phyloP scores from a whole-genome alignment of 2,329 filamentous ascomycete genomes.

The Phaeosphaeriaceae sp. region DNA sequence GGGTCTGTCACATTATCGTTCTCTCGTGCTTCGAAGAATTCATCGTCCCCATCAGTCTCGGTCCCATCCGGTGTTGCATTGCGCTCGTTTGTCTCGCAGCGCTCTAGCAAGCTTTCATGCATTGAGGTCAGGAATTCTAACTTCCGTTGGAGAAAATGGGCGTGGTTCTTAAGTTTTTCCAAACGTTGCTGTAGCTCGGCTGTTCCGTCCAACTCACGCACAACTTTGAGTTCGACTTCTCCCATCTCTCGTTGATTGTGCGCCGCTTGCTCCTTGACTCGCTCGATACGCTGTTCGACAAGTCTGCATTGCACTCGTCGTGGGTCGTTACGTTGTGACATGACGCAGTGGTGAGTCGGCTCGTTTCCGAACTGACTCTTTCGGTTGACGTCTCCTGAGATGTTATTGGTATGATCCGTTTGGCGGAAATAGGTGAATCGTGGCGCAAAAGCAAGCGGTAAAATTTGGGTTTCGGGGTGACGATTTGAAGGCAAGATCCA shows the following conservation, averaged over 20 bases:
- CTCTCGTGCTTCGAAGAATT: slow-evolving; percentile 59
- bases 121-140: slow-evolving; percentile 65
- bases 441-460: slow-evolving; percentile 91
- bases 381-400: slow-evolving; percentile 78
- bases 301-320: slow-evolving; percentile 85
- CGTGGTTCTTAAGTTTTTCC: slow-evolving; percentile 62
- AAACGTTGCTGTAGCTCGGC: slow-evolving; percentile 62
- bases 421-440: slow-evolving; percentile 96
- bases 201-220: slow-evolving; percentile 61
- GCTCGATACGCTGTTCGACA: slow-evolving; percentile 79
- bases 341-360: slow-evolving; percentile 91
- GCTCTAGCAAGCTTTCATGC: slow-evolving; percentile 63
- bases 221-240: slow-evolving; percentile 72
- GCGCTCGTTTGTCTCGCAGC: slow-evolving; percentile 64
- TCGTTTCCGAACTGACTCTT: slow-evolving; percentile 93
- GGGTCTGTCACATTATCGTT: slow-evolving; percentile 57
- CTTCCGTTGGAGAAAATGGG: slow-evolving; percentile 63
- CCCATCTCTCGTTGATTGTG: slow-evolving; percentile 75
- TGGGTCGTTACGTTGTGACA: slow-evolving; percentile 77
- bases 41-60: slow-evolving; percentile 52
- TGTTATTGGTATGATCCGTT: slow-evolving; percentile 85
- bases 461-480: slow-evolving; percentile 91
- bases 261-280: slow-evolving; percentile 78
- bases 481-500: slow-evolving; percentile 91
- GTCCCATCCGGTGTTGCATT: slow-evolving; percentile 48